Evolutionary conservation across 768 basidiomycete species (phyloP).

Genomic region (Lentinula guzmanii): DNA sequence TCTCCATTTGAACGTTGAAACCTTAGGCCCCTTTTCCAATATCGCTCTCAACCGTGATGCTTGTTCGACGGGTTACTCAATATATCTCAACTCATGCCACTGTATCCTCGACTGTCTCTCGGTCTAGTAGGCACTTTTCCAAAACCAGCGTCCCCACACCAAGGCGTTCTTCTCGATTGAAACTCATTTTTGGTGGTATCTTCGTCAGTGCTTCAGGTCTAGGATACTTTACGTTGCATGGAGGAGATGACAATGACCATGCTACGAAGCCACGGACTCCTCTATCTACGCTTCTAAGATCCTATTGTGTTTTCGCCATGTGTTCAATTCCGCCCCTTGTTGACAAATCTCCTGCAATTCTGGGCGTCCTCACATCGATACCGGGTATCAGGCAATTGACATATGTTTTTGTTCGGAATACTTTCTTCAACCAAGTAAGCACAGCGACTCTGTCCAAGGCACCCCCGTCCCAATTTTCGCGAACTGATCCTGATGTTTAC

Average conservation of each 20-base stretch:
- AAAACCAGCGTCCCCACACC: neutral
- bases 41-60: too few species aligned
- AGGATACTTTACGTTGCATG: neutral
- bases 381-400: conserved; percentile 58
- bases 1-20: too few species aligned
- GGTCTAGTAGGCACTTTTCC: neutral
- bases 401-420: conserved; percentile 62
- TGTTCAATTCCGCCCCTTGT: conserved; percentile 74
- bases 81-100: too few species aligned
- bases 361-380: conserved; percentile 43
- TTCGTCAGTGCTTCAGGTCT: neutral
- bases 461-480: neutral
- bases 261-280: conserved; percentile 8
- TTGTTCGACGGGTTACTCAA: too few species aligned
- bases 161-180: neutral
- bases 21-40: too few species aligned
- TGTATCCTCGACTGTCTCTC: neutral
- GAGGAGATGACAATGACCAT: neutral
- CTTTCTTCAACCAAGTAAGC: conserved; percentile 80
- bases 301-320: conserved; percentile 78
- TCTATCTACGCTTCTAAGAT: conserved; percentile 45
- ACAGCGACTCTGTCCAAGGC: neutral
- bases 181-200: neutral
- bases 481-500: neutral
- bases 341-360: conserved; percentile 63